A percentile compares a stretch with the other conserved stretches of the same genome.
phyloP scores from a whole-genome alignment of 768 basidiomycete species.

The Phaeotremella skinneri region DNA sequence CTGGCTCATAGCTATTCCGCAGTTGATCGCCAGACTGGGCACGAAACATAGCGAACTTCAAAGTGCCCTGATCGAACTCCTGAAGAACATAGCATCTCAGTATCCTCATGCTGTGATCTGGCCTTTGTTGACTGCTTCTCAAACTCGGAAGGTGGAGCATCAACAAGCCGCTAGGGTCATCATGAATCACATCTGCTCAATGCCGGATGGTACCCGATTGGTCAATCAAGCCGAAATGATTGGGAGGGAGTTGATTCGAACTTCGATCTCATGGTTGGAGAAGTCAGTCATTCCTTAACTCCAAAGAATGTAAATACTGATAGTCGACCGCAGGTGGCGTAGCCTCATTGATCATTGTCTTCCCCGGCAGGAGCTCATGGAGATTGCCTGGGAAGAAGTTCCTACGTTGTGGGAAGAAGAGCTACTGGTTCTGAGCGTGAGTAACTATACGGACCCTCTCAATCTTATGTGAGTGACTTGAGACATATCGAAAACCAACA shows the following conservation, averaged over 20 bases:
- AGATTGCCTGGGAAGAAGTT: constrained; percentile 40
- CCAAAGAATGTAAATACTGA: constrained; percentile 10
- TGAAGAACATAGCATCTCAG: constrained; percentile 42
- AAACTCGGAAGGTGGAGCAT: constrained; percentile 43
- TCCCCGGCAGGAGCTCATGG: constrained; percentile 42
- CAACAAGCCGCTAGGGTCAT: constrained; percentile 45
- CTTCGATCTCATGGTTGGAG: constrained; percentile 43
- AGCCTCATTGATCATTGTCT: constrained; percentile 37
- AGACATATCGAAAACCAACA: too few relatives aligned
- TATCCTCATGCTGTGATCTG: constrained; percentile 51
- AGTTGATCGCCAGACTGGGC: constrained; percentile 50
- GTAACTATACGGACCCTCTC: neutral
- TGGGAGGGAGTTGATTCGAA: constrained; percentile 46
- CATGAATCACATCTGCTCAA: constrained; percentile 44
- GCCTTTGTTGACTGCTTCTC: constrained; percentile 49
- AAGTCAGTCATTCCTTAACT: constrained; percentile 25
- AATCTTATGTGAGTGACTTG: constrained; percentile 2
- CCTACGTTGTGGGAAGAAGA: constrained; percentile 38
- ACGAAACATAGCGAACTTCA: constrained; percentile 39
- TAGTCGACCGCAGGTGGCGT: constrained; percentile 30
- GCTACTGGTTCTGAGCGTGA: constrained; percentile 29
- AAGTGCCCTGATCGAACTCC: constrained; percentile 35
- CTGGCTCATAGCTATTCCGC: constrained; percentile 49
- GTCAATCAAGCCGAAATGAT: constrained; percentile 46
- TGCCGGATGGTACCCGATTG: constrained; percentile 41